A percentile compares a stretch with the other conserved stretches of the same genome.
These are phyloP conservation scores for Datisca glomerata DNA, from an alignment of 306 rosid genomes.

Conservation along the genomic window DNA sequence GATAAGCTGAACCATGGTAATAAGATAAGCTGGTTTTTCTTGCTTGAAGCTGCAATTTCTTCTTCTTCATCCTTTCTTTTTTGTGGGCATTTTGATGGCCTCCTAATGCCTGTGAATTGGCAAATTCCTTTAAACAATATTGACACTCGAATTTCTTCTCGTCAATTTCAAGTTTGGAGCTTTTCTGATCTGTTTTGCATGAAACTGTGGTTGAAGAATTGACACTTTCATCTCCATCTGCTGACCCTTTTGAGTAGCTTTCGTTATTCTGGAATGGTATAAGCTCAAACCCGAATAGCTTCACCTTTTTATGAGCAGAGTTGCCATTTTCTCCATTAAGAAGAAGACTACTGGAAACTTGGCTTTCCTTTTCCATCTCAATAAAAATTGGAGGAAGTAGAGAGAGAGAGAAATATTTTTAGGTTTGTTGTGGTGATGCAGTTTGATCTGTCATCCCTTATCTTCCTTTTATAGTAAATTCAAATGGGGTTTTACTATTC, in stretches of 20 bases:
- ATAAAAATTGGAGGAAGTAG: too few relatives aligned
- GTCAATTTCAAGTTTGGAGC: slow-evolving; percentile 1
- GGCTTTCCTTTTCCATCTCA: too few relatives aligned
- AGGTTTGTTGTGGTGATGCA: too few relatives aligned
- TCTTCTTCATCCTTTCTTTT: slow-evolving; percentile 90
- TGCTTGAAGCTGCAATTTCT: slow-evolving; percentile 69
- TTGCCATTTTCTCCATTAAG: too few relatives aligned
- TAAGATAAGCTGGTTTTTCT: slow-evolving; percentile 47
- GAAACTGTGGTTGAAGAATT: slow-evolving; percentile 57
- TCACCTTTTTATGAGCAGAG: slow-evolving; percentile 31
- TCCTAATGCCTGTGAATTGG: slow-evolving; percentile 85
- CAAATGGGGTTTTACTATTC: too few relatives aligned
- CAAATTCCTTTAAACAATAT: slow-evolving; percentile 70
- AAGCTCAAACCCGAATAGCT: slow-evolving; percentile 73
- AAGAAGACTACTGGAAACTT: too few relatives aligned
- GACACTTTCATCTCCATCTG: slow-evolving; percentile 53
- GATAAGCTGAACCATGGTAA: slow-evolving; percentile 13
- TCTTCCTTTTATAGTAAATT: too few relatives aligned
- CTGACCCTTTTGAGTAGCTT: slow-evolving; percentile 20
- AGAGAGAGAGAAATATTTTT: too few relatives aligned
- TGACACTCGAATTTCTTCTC: slow-evolving; percentile 62
- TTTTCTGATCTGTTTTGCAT: slow-evolving; percentile 11
- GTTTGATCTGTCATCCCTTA: too few relatives aligned
- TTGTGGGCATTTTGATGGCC: slow-evolving; percentile 98
- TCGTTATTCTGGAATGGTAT: slow-evolving; percentile 24